Conservation (phyloP, 2,329 filamentous ascomycete genomes). For the Aotearoamyces nothofagi region DNA sequence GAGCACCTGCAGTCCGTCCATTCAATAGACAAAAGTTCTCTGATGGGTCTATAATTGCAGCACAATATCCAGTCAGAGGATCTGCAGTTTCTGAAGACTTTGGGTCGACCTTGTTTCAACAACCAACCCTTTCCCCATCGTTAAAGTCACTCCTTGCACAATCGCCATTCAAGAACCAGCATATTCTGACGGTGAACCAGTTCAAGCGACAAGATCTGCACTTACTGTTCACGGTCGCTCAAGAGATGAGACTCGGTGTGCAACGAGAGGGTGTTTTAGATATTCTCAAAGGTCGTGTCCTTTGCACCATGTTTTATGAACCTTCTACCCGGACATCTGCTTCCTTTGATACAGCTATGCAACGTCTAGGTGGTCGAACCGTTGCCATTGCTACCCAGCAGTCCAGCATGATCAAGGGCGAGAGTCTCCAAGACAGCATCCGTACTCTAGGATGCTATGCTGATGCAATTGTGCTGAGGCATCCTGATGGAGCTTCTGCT, state of each 20-base stretch:
- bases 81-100: constrained; percentile 27
- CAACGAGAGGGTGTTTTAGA: constrained; percentile 84
- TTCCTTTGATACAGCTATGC: constrained; percentile 97
- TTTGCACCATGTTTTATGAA: constrained; percentile 94
- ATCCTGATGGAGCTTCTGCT: constrained; percentile 70
- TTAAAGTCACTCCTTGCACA: constrained; percentile 60
- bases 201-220: constrained; percentile 82
- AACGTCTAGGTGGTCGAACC: constrained; percentile 81
- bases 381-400: constrained; percentile 68
- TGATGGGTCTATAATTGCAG: constrained; percentile 22
- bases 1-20: constrained; percentile 19
- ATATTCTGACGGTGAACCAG: constrained; percentile 84
- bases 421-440: constrained; percentile 84
- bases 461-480: constrained; percentile 90
- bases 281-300: constrained; percentile 69
- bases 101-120: constrained; percentile 28
- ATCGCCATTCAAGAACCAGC: constrained; percentile 77
- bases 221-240: constrained; percentile 85
- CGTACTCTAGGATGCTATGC: constrained; percentile 88
- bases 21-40: constrained; percentile 19
- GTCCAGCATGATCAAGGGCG: constrained; percentile 88
- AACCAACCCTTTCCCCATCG: constrained; percentile 38
- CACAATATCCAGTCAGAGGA: constrained; percentile 4
- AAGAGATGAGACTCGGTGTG: constrained; percentile 93
- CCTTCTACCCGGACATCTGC: constrained; percentile 89